Conservation (phyloP, 2,329 filamentous ascomycete species). For the Lasiodiplodia sp. region DNA sequence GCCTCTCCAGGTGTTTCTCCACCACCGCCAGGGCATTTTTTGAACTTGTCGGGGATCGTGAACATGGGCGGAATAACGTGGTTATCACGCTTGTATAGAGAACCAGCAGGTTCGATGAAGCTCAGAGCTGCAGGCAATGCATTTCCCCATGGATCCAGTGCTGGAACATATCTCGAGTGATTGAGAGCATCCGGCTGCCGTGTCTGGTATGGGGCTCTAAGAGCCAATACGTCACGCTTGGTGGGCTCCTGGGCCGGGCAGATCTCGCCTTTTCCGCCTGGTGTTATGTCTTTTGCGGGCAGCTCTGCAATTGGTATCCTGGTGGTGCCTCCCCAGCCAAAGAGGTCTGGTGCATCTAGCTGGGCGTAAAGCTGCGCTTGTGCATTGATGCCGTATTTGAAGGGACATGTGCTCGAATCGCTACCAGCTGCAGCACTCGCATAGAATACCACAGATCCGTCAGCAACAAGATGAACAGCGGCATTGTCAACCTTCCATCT, state of each 20-base stretch:
- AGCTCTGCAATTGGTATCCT: not conserved
- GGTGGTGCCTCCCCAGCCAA: not conserved
- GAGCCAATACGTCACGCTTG: not conserved
- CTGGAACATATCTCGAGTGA: not conserved
- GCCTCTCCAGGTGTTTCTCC: not conserved
- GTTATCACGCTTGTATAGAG: not conserved
- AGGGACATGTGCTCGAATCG: not conserved
- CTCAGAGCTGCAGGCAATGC: not conserved
- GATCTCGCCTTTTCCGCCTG: not conserved
- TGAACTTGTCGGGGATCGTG: not conserved
- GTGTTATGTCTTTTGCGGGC: not conserved
- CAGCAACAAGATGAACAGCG: not conserved
- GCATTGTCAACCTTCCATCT: not conserved
- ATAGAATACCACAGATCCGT: not conserved
- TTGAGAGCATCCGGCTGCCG: not conserved
- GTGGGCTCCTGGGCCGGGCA: not conserved
- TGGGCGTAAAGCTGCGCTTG: not conserved
- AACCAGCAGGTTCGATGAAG: not conserved
- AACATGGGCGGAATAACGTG: not conserved
- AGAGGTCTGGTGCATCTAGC: not conserved
- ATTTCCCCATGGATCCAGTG: not conserved
- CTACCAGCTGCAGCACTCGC: not conserved
- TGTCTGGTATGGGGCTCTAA: not conserved
- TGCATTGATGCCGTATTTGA: not conserved
- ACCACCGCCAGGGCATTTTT: not conserved